A percentile compares a stretch with the other conserved stretches of the same genome.
Evolutionary conservation across 2,329 filamentous ascomycete species (phyloP).

Genomic region (Penicillium sumatraense): DNA sequence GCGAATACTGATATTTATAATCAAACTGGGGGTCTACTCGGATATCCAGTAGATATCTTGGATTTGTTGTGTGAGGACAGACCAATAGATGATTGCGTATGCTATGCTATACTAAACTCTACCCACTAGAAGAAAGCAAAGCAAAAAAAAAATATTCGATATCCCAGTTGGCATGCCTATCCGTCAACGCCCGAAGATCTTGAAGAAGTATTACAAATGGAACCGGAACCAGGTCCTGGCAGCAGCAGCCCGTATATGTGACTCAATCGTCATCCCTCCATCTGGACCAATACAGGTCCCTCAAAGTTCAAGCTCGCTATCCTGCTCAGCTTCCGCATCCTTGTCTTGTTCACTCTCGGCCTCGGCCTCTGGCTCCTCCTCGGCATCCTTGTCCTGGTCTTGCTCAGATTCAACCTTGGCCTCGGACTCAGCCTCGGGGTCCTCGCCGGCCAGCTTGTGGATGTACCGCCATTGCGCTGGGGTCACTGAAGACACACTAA

Average conservation of each 20-base stretch:
- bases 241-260: background rate
- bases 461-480: constrained; percentile 55
- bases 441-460: constrained; percentile 45
- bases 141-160: too few species aligned
- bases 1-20: too few species aligned
- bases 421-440: constrained; percentile 22
- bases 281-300: background rate
- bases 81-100: too few species aligned
- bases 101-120: too few species aligned
- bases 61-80: too few species aligned
- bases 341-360: background rate
- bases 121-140: too few species aligned
- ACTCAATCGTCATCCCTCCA: background rate
- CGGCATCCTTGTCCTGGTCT: background rate
- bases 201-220: background rate
- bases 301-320: background rate
- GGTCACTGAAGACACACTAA: constrained; percentile 71
- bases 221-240: background rate
- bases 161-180: background rate
- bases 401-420: too few species aligned
- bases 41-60: too few species aligned
- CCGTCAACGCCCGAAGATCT: background rate
- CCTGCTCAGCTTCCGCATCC: background rate
- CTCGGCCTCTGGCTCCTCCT: background rate
- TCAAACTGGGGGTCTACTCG: too few species aligned